phyloP scores from a whole-genome alignment of 2,329 filamentous ascomycete genomes.

The Calycina marina region DNA sequence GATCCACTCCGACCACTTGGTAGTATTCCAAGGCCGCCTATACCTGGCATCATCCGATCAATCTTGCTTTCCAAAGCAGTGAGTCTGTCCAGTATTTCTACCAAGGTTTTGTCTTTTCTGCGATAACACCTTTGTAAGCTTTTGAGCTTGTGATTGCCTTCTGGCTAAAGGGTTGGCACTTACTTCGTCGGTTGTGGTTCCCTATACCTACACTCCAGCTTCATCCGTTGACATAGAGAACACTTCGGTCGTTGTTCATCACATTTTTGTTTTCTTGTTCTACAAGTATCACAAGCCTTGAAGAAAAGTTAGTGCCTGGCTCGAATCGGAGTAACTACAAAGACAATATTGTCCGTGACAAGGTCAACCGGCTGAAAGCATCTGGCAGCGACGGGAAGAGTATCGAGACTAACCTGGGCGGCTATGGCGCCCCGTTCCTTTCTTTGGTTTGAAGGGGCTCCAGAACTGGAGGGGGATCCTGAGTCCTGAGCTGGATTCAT shows the following conservation, averaged over 20 bases:
- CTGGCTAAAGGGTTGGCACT: no score
- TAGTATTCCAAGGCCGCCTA: no score
- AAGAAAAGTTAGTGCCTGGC: no score
- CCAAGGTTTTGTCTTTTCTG: slow-evolving; percentile 48
- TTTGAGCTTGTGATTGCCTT: no score
- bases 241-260: slow-evolving; percentile 49
- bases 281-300: slow-evolving; percentile 44
- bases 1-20: slow-evolving; percentile 7
- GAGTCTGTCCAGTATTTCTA: slow-evolving; percentile 43
- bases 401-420: slow-evolving; percentile 25
- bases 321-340: no score
- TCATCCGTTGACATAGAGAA: slow-evolving; percentile 40
- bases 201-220: slow-evolving; percentile 43
- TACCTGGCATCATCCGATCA: no score
- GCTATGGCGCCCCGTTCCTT: slow-evolving; percentile 32
- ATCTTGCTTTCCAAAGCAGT: slow-evolving; percentile 40
- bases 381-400: slow-evolving; percentile 2
- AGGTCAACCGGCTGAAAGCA: slow-evolving; percentile 1
- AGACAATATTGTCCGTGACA: no score
- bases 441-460: slow-evolving; percentile 21
- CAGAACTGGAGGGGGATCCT: slow-evolving; percentile 13
- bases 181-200: slow-evolving; percentile 49
- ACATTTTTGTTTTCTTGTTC: slow-evolving; percentile 47
- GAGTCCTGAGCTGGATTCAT: slow-evolving; percentile 20
- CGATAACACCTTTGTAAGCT: slow-evolving; percentile 10